Evolutionary conservation across 768 basidiomycete species (phyloP).

Genomic region (Pleurotus pulmonarius): DNA sequence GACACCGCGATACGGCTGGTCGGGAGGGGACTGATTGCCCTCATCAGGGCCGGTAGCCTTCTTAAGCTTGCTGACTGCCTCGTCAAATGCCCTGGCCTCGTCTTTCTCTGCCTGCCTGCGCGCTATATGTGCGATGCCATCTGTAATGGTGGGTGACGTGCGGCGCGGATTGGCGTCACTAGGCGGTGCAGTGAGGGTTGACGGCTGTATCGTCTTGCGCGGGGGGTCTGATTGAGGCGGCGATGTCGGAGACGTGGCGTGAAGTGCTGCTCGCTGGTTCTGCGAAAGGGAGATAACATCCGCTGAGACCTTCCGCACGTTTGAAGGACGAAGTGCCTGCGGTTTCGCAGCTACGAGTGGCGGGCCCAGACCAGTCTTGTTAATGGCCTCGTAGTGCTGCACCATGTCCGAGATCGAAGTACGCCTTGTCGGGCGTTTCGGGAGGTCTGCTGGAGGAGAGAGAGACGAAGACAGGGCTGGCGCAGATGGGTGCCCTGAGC

Average conservation of each 20-base stretch:
- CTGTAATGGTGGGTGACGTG: background rate
- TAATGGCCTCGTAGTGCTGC: constrained; percentile 72
- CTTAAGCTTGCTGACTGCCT: background rate
- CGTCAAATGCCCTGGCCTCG: background rate
- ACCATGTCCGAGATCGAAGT: constrained; percentile 88
- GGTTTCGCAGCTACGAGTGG: constrained; percentile 24
- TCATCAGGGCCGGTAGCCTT: constrained; percentile 3
- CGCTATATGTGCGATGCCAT: background rate
- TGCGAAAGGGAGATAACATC: constrained; percentile 8
- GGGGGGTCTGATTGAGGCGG: background rate
- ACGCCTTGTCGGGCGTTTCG: constrained; percentile 39
- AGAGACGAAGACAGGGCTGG: constrained; percentile 9
- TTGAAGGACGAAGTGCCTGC: constrained; percentile 2
- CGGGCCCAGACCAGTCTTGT: constrained; percentile 26
- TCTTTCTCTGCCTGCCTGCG: background rate
- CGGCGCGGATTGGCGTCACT: background rate
- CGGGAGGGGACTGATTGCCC: constrained; percentile 43
- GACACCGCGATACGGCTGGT: constrained; percentile 78
- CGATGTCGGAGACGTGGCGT: background rate
- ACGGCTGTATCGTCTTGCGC: constrained; percentile 1
- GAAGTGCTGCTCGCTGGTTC: background rate
- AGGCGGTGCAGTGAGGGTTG: background rate
- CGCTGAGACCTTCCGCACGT: constrained; percentile 10
- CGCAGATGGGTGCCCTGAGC: constrained; percentile 41
- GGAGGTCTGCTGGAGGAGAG: constrained; percentile 20